A percentile compares a stretch with the other conserved stretches of the same genome.
phyloP scores from a whole-genome alignment of 257 asterid species.

The Forsythia viridissima region DNA sequence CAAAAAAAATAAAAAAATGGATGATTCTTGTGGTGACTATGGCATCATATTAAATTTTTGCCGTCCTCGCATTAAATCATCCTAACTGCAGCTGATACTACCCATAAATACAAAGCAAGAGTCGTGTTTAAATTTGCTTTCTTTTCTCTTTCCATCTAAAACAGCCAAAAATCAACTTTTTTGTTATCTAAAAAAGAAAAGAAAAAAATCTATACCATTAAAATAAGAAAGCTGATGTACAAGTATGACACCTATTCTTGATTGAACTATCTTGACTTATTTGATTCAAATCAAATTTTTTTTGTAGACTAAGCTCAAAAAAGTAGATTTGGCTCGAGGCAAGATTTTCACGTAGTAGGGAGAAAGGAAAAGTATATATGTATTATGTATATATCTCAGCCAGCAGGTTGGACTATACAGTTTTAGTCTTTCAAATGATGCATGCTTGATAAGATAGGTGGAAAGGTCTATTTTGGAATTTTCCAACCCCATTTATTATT shows the following conservation, averaged over 20 bases:
- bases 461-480: not conserved
- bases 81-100: not conserved
- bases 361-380: not conserved
- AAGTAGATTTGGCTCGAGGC: not conserved
- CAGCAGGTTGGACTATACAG: too few relatives aligned
- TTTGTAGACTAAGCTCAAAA: not conserved
- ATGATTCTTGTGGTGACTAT: not conserved
- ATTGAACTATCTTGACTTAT: not conserved
- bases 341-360: not conserved
- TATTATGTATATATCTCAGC: too few relatives aligned
- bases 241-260: not conserved
- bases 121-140: not conserved
- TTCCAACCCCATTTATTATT: not conserved
- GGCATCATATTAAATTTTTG: not conserved
- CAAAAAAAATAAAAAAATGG: not conserved
- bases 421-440: not conserved
- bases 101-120: not conserved
- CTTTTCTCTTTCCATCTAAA: not conserved
- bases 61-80: not conserved
- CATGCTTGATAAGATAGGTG: not conserved
- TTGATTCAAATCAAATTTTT: not conserved
- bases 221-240: not conserved
- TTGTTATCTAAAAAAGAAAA: not conserved
- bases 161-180: not conserved
- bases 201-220: not conserved